Evolutionary conservation across 495 filamentous ascomycete genomes (phyloP), one percentile per base, ranked within the genome.

Genomic region (Daldinia decipiens): DNA sequence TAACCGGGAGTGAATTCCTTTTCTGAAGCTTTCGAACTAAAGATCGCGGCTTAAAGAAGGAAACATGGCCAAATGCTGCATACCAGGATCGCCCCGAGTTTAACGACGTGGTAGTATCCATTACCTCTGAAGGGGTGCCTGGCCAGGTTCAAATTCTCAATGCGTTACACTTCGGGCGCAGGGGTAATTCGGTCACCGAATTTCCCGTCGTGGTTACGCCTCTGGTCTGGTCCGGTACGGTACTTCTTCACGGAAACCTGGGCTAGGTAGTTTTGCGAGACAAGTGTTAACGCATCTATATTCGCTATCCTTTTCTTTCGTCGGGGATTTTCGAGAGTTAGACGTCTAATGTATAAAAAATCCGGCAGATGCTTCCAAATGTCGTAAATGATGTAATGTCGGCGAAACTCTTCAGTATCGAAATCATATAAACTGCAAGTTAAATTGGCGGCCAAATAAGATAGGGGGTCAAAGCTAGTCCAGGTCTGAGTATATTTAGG

Each of bases 21-120:
- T 76, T 76, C n/a, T 62, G 68, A 34, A 76, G 74, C 51, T 58
- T 76, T 65, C 71, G 67, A 51, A 59, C 61, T 13, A 60, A 62
- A 15, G 74, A 72, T 54, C 74, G 68, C 19, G 65, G 32, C 29
- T 71, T 70, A 45, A 76, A 76, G 31, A 76, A 52, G 34, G 52
- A 64, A 27, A 50, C 31, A 52, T 61, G 69, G 9, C 38, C 65
- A 60, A 61, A 24, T 45, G 65, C 38, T 54, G 62, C 54, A 34
- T 52, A 69, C 58, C 43, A 47, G 43, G 68, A 62, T 67, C 65
- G 45, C 32, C 45, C 59, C 47, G 50, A 32, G 21, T 62, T 61
- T 47, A 65, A 53, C 59, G 67, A 56, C 58, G 70, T 53, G 26
- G 65, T 69, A 67, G 57, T 67, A 54, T 71, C 71, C 74, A 76